A percentile compares a stretch with the other conserved stretches of the same genome.
These are phyloP conservation scores for Eleusine indica DNA, from an alignment of 176 grass and related monocot species.

Conservation along the genomic window DNA sequence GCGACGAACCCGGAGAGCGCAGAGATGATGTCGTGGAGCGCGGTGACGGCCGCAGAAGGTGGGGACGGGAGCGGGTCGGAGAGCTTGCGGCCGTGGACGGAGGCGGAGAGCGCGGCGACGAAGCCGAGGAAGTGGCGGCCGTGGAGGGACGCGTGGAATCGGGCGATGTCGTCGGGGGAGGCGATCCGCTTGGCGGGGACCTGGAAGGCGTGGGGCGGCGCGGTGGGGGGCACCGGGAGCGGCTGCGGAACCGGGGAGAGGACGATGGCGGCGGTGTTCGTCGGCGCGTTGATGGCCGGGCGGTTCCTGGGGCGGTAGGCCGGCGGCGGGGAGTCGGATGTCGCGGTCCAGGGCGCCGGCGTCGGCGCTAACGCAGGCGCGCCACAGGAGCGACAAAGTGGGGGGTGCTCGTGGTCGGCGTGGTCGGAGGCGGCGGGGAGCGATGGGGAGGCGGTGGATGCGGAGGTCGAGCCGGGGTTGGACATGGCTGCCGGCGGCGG, in stretches of 20 bases:
- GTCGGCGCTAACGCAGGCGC: slow-evolving; percentile 44
- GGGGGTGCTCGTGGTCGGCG: slow-evolving; percentile 30
- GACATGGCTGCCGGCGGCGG: slow-evolving; percentile 51
- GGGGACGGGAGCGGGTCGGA: slow-evolving; percentile 63
- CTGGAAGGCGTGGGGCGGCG: slow-evolving; percentile 61
- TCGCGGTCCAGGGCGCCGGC: slow-evolving; percentile 54
- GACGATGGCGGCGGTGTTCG: slow-evolving; percentile 71
- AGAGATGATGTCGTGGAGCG: slow-evolving; percentile 62
- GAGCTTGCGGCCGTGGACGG: slow-evolving; percentile 73
- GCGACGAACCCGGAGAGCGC: slow-evolving; percentile 57
- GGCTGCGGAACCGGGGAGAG: slow-evolving; percentile 77
- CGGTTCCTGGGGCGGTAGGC: slow-evolving; percentile 95
- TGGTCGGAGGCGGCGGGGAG: background rate
- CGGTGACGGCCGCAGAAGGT: slow-evolving; percentile 49
- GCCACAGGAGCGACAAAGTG: slow-evolving; percentile 55
- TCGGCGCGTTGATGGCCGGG: slow-evolving; percentile 84
- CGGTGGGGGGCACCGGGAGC: slow-evolving; percentile 49
- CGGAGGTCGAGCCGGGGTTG: slow-evolving; percentile 42
- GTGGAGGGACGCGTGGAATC: slow-evolving; percentile 67
- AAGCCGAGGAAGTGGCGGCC: slow-evolving; percentile 85
- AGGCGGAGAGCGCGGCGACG: slow-evolving; percentile 74
- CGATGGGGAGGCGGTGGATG: background rate
- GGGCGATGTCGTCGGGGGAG: slow-evolving; percentile 58
- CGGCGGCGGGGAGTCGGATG: slow-evolving; percentile 68
- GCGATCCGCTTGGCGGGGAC: slow-evolving; percentile 65